Evolutionary conservation across 495 filamentous ascomycete species (phyloP).

Genomic region (Amphirosellinia nigrospora): DNA sequence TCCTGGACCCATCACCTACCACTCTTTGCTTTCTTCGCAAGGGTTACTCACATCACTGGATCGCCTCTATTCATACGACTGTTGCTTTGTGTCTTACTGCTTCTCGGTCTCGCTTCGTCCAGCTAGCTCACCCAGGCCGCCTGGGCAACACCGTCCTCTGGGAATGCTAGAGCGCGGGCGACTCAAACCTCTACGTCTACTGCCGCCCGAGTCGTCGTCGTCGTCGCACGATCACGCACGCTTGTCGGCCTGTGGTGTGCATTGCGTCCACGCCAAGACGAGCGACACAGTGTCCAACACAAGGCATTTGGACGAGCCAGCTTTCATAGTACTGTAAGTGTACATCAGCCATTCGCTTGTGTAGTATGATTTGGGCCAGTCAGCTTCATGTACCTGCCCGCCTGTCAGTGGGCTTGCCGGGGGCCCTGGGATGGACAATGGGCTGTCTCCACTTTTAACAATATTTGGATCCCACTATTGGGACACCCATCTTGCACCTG

Average conservation of each 20-base stretch:
- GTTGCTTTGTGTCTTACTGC: background rate
- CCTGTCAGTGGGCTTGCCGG: conserved; percentile 22
- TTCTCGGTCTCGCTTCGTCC: background rate
- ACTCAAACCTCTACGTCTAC: conserved; percentile 21
- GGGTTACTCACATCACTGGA: background rate
- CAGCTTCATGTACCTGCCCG: conserved; percentile 29
- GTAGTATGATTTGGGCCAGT: conserved; percentile 23
- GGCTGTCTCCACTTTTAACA: conserved; percentile 36
- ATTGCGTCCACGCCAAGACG: conserved; percentile 10
- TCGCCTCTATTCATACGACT: background rate
- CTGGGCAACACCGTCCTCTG: background rate
- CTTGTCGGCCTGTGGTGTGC: conserved; percentile 12
- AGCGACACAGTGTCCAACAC: conserved; percentile 24
- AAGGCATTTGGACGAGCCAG: conserved; percentile 17
- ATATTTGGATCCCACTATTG: conserved; percentile 44
- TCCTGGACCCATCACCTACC: background rate
- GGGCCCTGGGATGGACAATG: conserved; percentile 33
- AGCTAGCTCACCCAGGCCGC: background rate
- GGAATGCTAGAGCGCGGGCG: conserved; percentile 3
- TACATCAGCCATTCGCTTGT: conserved; percentile 27
- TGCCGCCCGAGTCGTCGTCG: conserved; percentile 9
- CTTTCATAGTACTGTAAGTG: conserved; percentile 27
- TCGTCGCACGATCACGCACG: conserved; percentile 22
- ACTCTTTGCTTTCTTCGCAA: background rate
- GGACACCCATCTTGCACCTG: conserved; percentile 36